Evolutionary conservation across 139 green algal genomes (phyloP).

Genomic region (Trebouxia sp.): DNA sequence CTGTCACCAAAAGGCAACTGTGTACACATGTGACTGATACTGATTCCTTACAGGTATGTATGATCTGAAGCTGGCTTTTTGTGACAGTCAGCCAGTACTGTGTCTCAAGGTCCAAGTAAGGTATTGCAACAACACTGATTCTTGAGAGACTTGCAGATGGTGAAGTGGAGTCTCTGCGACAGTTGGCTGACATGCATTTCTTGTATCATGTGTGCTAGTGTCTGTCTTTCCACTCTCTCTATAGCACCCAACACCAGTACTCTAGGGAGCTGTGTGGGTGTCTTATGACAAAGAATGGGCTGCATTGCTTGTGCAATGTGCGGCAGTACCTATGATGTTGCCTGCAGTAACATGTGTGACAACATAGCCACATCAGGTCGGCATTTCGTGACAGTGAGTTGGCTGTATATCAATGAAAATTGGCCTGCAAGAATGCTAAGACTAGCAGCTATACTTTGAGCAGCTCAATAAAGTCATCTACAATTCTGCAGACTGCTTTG

Average conservation of each 20-base stretch:
- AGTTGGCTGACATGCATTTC: background rate
- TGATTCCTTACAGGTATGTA: slow-evolving; percentile 24
- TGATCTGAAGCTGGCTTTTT: slow-evolving; percentile 17
- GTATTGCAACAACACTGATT: background rate
- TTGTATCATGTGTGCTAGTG: no score
- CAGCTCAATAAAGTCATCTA: slow-evolving; percentile 13
- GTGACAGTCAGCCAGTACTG: slow-evolving; percentile 1
- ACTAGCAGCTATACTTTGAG: slow-evolving; percentile 14
- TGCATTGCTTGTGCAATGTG: background rate
- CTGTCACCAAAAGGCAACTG: slow-evolving; percentile 20
- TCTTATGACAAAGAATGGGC: no score
- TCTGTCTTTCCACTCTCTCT: no score
- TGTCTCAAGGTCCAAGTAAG: no score
- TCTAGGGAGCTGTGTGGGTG: no score
- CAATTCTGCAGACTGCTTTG: slow-evolving; percentile 16
- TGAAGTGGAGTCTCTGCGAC: background rate
- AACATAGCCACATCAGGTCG: no score
- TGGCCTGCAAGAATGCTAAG: slow-evolving; percentile 14
- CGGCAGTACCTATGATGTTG: background rate
- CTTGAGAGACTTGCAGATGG: background rate
- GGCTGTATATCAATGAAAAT: slow-evolving; percentile 5
- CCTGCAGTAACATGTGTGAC: no score
- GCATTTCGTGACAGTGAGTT: background rate
- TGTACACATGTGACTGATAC: slow-evolving; percentile 4
- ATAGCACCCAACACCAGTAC: no score